A percentile compares a stretch with the other conserved stretches of the same genome.
Conservation (phyloP, 768 basidiomycete genomes). For the Suillus brevipes region DNA sequence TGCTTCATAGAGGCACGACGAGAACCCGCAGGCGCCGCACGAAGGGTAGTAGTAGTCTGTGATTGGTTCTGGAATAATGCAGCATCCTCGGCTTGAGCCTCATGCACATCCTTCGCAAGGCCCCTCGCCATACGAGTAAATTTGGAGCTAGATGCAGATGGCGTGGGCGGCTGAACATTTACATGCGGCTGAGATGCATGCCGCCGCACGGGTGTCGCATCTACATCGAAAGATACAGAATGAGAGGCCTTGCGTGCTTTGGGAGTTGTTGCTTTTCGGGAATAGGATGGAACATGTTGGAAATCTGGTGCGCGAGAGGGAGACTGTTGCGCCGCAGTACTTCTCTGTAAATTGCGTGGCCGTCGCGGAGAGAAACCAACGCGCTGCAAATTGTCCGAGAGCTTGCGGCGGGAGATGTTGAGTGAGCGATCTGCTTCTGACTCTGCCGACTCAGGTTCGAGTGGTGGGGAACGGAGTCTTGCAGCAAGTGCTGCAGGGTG, state of each 20-base stretch:
- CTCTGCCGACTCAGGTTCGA: conserved; percentile 47
- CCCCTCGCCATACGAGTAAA: conserved; percentile 63
- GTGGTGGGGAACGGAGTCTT: conserved; percentile 47
- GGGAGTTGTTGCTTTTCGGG: conserved; percentile 34
- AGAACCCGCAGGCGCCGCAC: background rate
- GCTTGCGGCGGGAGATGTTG: conserved; percentile 53
- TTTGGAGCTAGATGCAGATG: conserved; percentile 52
- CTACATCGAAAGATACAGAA: conserved; percentile 30
- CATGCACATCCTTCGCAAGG: conserved; percentile 54
- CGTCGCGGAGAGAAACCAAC: conserved; percentile 76
- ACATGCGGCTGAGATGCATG: conserved; percentile 37
- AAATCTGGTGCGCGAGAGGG: conserved; percentile 13
- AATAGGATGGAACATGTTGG: conserved; percentile 2
- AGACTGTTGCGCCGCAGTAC: conserved; percentile 22
- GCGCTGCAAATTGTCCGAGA: conserved; percentile 70
- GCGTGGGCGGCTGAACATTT: conserved; percentile 60
- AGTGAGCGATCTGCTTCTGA: conserved; percentile 48
- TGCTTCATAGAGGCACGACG: conserved; percentile 13
- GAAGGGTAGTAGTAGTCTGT: conserved; percentile 8
- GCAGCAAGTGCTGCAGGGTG: conserved; percentile 42
- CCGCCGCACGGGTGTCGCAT: conserved; percentile 28
- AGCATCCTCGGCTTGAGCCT: conserved; percentile 28
- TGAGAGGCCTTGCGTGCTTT: conserved; percentile 28
- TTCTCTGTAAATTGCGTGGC: conserved; percentile 50
- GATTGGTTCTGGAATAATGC: conserved; percentile 2